A percentile compares a stretch with the other conserved stretches of the same genome.
These are phyloP conservation scores for Pichia heedii DNA, from an alignment of 805 yeast genomes.

Conservation along the genomic window DNA sequence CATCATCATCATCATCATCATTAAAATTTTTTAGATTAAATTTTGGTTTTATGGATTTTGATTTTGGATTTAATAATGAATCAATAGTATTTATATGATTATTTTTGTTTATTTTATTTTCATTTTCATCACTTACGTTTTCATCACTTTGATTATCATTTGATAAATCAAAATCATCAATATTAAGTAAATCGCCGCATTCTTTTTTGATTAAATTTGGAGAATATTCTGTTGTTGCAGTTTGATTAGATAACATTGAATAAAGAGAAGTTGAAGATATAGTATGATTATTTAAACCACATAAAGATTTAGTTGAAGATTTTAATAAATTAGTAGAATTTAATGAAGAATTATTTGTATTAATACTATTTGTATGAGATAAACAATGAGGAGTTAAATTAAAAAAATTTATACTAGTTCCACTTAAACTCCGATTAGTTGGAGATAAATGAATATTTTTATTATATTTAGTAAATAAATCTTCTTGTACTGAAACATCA, in stretches of 20 bases:
- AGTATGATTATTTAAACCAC: conserved; percentile 1
- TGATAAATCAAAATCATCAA: conserved; percentile 16
- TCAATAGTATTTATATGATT: background rate
- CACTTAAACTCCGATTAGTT: background rate
- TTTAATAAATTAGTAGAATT: background rate
- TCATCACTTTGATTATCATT: background rate
- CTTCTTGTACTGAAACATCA: no score
- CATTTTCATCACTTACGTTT: background rate
- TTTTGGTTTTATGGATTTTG: background rate
- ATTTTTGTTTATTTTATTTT: background rate
- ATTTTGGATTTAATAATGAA: background rate
- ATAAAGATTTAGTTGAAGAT: background rate
- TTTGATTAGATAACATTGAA: conserved; percentile 12
- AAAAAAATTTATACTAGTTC: background rate
- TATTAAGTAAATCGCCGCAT: conserved; percentile 20
- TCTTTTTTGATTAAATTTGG: conserved; percentile 23
- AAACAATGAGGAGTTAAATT: background rate
- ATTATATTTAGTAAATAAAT: no score
- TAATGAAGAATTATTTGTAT: background rate
- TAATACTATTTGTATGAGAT: background rate
- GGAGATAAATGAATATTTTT: no score
- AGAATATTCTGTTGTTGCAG: conserved; percentile 25
- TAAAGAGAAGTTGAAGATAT: conserved; percentile 14
- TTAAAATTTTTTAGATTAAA: background rate
- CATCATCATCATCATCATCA: no score